These are phyloP conservation scores for Irpex sp. DNA, from an alignment of 1,284 basidiomycete genomes.

Conservation along the genomic window DNA sequence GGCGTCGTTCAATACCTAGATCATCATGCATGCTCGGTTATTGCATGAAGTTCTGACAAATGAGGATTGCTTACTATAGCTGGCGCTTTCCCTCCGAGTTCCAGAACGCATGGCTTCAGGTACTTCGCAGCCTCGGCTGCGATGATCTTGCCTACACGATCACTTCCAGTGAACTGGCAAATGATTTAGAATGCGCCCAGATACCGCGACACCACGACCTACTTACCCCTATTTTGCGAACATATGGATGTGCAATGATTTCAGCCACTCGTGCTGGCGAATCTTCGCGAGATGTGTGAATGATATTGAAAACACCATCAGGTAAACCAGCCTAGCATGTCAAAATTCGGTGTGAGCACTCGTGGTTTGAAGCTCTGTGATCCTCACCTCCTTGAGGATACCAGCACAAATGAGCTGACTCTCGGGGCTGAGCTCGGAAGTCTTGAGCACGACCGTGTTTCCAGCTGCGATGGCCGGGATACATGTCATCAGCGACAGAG, in stretches of 20 bases:
- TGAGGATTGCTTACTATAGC: slow-evolving; percentile 42
- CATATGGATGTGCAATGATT: slow-evolving; percentile 24
- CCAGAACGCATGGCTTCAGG: slow-evolving; percentile 69
- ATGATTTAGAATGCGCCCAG: not conserved
- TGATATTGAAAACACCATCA: slow-evolving; percentile 24
- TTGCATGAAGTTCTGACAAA: too few species aligned
- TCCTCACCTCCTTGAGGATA: slow-evolving; percentile 10
- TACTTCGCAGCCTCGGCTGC: slow-evolving; percentile 71
- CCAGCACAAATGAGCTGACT: slow-evolving; percentile 8
- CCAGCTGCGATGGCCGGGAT: slow-evolving; percentile 11
- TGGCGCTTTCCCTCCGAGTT: slow-evolving; percentile 78
- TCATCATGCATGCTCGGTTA: not conserved
- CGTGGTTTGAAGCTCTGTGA: too few species aligned
- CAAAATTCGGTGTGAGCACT: too few species aligned
- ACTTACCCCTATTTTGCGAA: slow-evolving; percentile 25
- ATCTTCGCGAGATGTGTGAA: slow-evolving; percentile 19
- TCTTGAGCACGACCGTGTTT: slow-evolving; percentile 13
- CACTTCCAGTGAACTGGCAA: slow-evolving; percentile 65
- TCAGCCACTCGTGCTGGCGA: slow-evolving; percentile 18
- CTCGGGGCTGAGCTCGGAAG: slow-evolving; percentile 12
- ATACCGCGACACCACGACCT: not conserved
- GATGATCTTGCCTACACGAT: slow-evolving; percentile 66
- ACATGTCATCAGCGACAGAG: slow-evolving; percentile 1
- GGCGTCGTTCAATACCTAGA: slow-evolving; percentile 55
- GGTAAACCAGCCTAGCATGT: slow-evolving; percentile 22